Evolutionary conservation across 768 basidiomycete species (phyloP).

Genomic region (Suillus spraguei): DNA sequence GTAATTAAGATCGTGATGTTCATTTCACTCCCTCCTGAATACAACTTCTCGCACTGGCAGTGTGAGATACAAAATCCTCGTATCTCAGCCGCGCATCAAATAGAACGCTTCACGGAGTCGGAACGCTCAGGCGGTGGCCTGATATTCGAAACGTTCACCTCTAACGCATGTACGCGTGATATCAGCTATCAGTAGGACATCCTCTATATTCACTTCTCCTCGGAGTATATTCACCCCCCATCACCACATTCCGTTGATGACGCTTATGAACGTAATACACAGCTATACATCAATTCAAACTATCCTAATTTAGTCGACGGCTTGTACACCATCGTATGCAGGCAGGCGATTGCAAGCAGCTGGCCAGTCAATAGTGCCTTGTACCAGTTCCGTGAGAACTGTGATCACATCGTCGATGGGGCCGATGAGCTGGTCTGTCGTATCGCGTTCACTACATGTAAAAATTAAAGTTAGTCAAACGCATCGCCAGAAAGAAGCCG

Average conservation of each 20-base stretch:
- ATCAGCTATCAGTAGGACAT: slow-evolving; percentile 12
- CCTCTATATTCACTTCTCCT: slow-evolving; percentile 17
- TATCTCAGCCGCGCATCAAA: neutral
- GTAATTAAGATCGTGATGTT: slow-evolving; percentile 1
- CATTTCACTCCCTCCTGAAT: neutral
- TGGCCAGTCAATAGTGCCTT: slow-evolving; percentile 76
- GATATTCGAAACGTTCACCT: neutral
- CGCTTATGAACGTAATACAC: slow-evolving; percentile 1
- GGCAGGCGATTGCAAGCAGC: slow-evolving; percentile 72
- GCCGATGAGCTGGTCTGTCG: slow-evolving; percentile 91
- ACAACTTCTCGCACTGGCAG: neutral
- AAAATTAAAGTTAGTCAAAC: slow-evolving; percentile 10
- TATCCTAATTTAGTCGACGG: slow-evolving; percentile 48
- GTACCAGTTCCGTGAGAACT: slow-evolving; percentile 76
- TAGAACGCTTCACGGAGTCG: slow-evolving; percentile 7
- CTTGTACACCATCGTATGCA: slow-evolving; percentile 89
- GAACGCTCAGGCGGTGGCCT: neutral
- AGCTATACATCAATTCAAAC: neutral
- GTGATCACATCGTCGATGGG: slow-evolving; percentile 85
- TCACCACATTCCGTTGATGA: slow-evolving; percentile 4
- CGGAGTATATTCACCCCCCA: slow-evolving; percentile 16
- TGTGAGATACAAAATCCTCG: slow-evolving; percentile 1
- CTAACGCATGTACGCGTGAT: neutral
- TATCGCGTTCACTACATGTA: slow-evolving; percentile 81
- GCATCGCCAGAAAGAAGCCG: slow-evolving; percentile 5